Evolutionary conservation across 192 early-diverging fungal species (phyloP).

Genomic region (Funneliformis mosseae): DNA sequence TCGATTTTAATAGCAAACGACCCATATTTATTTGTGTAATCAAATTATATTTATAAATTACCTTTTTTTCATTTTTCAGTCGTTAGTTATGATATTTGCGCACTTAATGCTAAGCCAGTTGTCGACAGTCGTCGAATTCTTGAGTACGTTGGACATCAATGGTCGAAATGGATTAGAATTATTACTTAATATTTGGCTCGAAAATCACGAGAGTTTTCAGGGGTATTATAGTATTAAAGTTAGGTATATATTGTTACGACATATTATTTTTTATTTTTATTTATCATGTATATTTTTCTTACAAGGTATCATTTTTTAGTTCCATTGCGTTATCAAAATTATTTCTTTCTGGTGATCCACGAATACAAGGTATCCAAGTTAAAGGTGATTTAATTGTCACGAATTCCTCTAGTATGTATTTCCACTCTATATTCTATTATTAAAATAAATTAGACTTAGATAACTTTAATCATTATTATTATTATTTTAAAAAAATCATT

Average conservation of each 20-base stretch:
- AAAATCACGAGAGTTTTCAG: conserved; percentile 78
- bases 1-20: no score
- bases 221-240: conserved; percentile 85
- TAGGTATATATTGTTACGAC: conserved; percentile 48
- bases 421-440: conserved; percentile 18
- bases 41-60: no score
- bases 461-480: not conserved
- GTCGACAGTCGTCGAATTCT: conserved; percentile 73
- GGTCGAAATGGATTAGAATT: conserved; percentile 73
- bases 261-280: conserved; percentile 9
- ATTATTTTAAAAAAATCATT: conserved; percentile 14
- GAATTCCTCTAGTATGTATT: conserved; percentile 30
- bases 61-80: conserved; percentile 45
- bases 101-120: conserved; percentile 76
- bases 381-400: conserved; percentile 75
- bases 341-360: conserved; percentile 65
- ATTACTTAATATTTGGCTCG: conserved; percentile 79
- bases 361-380: conserved; percentile 66
- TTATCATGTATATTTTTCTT: not conserved
- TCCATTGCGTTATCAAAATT: conserved; percentile 78
- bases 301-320: conserved; percentile 40
- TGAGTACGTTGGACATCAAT: conserved; percentile 59
- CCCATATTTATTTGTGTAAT: no score
- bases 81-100: conserved; percentile 84
- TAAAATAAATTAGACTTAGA: not conserved